Percentiles rank a stretch among this genome's conserved stretches.
Evolutionary conservation across 805 yeast genomes (phyloP).

Genomic region (Teunomyces tritomae): DNA sequence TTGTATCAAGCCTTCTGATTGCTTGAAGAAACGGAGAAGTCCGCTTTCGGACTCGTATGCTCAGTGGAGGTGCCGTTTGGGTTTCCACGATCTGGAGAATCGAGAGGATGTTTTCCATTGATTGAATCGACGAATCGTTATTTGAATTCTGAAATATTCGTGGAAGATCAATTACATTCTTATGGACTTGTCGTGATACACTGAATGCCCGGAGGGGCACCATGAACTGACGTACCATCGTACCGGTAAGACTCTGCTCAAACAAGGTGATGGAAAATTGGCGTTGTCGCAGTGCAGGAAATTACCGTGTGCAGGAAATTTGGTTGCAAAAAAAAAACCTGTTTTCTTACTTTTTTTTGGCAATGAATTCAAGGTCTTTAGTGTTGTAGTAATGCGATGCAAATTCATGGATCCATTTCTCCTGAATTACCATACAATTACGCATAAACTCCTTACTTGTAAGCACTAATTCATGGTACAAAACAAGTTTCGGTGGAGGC

Average conservation of each 20-base stretch:
- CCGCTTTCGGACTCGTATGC: not conserved
- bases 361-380: constrained; percentile 22
- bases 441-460: constrained; percentile 90
- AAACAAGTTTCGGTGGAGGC: constrained; percentile 71
- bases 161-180: not conserved
- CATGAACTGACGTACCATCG: not conserved
- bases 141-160: constrained; percentile 1
- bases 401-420: constrained; percentile 67
- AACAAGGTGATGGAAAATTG: constrained; percentile 1
- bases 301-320: not conserved
- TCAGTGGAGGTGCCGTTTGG: constrained; percentile 1
- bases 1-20: constrained; percentile 8
- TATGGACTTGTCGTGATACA: not conserved
- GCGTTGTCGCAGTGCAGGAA: not conserved
- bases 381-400: constrained; percentile 60
- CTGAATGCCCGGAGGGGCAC: not conserved
- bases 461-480: constrained; percentile 80
- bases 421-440: constrained; percentile 70
- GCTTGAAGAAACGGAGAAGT: constrained; percentile 9
- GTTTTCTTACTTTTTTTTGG: not conserved
- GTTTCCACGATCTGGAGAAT: constrained; percentile 12
- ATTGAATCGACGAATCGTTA: constrained; percentile 5
- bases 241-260: not conserved
- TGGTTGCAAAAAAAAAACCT: not conserved
- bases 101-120: constrained; percentile 13